Base-by-base conservation (phyloP, 1,284 basidiomycete species). In the Chiua sp. region DNA sequence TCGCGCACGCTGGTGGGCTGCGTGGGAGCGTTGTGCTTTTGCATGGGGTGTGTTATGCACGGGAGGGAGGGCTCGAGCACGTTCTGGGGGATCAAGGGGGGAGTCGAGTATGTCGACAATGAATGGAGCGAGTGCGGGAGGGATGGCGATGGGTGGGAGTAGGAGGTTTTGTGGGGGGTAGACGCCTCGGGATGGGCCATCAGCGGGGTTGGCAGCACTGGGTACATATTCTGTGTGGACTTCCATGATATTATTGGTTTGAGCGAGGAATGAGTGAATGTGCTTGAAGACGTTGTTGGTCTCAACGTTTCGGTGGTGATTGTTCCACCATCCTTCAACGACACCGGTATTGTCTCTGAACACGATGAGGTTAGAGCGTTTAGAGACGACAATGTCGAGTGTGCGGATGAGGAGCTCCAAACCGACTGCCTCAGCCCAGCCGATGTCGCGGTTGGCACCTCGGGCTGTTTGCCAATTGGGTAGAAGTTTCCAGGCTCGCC, bases 301-400 rank as follows among this genome's bases (percentile, higher is more conserved):
- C 0, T 55, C 54, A 0, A 7, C 3, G 60, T 79, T 80, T 10
- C 63, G 28, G 57, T 79, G 80, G 0, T 72, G 23, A 0, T 73
- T 68, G 4, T 69, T 76, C 71, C 74, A 72, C 79, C 77, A 81
- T 0, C 77, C 78, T 59, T 81, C 71, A 16, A 80, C 67, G 7
- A 82, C 74, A 0, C 76, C 73, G 18, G 42, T 51, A 66, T 80
- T 82, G 69, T 81, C 77, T 0, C 78, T 70, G 49, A 63, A 75
- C 18, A 37, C 12, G 16, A 64, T 65, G 68, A 37, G 4, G 35
- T 37, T 5, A 12, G 12, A 3, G 2, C 2, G 1, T 2, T n/a
- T 13, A 5, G 13, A 5, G 26, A 26, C 26, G 5, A 26, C 26
- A 26, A 26, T 26, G 26, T 26, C 26, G 26, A 26, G 26, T 26